Conservation (phyloP, 1,284 basidiomycete genomes). For the Papiliotrema laurentii region DNA sequence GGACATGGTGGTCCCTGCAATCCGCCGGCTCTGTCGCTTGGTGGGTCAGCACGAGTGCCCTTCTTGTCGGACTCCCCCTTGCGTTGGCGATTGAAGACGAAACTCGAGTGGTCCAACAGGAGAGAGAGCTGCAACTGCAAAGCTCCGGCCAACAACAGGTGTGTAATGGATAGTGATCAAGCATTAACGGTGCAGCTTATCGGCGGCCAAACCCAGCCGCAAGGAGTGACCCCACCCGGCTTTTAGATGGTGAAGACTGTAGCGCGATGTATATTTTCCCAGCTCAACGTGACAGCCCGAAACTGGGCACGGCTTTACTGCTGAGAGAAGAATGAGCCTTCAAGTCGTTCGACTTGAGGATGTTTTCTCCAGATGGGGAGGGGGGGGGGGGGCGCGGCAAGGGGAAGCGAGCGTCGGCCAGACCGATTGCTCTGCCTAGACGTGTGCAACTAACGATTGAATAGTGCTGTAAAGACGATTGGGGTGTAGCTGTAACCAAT, state of each 20-base stretch:
- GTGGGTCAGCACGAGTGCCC: slow-evolving; percentile 88
- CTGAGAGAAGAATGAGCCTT: no score
- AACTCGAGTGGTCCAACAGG: slow-evolving; percentile 87
- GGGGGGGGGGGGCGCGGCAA: no score
- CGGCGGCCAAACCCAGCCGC: slow-evolving; percentile 14
- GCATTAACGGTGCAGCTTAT: slow-evolving; percentile 12
- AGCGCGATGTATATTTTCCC: neutral
- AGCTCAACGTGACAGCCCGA: no score
- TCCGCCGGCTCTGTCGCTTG: slow-evolving; percentile 83
- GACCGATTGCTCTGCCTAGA: no score
- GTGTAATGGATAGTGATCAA: slow-evolving; percentile 30
- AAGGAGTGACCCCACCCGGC: slow-evolving; percentile 42
- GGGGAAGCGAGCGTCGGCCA: no score
- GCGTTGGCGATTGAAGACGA: slow-evolving; percentile 94
- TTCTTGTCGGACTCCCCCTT: slow-evolving; percentile 88
- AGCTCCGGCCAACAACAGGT: slow-evolving; percentile 89
- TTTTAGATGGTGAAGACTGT: slow-evolving; percentile 40
- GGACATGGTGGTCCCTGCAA: slow-evolving; percentile 56
- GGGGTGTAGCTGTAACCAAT: no score
- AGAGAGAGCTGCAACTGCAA: slow-evolving; percentile 90
- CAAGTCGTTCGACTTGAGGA: no score
- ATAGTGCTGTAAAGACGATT: no score
- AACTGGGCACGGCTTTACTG: no score
- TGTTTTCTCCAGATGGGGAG: no score
- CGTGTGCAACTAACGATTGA: no score